A percentile compares a stretch with the other conserved stretches of the same genome.
These are phyloP conservation scores for Citrus sp. DNA, from an alignment of 345 rosid genomes.

Conservation along the genomic window DNA sequence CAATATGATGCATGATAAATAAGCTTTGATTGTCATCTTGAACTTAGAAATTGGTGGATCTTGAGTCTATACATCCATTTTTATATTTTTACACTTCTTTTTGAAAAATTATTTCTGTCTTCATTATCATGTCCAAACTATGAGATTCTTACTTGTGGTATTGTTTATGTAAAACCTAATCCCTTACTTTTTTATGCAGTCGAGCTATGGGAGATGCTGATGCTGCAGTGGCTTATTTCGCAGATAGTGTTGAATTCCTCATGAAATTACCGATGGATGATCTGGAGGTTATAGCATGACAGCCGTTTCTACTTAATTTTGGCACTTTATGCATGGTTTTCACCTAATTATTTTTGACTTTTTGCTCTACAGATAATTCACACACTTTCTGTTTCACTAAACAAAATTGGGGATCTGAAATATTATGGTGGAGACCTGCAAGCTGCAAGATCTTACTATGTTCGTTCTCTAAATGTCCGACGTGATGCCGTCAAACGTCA, in stretches of 20 bases:
- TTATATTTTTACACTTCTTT: neutral
- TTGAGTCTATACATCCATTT: neutral
- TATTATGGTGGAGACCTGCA: constrained; percentile 80
- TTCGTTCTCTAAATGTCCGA: constrained; percentile 69
- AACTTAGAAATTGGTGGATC: neutral
- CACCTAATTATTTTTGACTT: constrained; percentile 1
- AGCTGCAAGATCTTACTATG: constrained; percentile 79
- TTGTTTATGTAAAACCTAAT: constrained; percentile 1
- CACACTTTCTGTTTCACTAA: constrained; percentile 92
- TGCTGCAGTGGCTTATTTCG: constrained; percentile 71
- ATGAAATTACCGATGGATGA: constrained; percentile 67
- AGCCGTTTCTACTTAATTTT: neutral
- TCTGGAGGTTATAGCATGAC: constrained; percentile 57
- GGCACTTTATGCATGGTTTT: neutral
- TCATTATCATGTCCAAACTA: neutral
- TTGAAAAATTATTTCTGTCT: neutral
- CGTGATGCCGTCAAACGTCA: constrained; percentile 62
- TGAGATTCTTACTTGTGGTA: neutral
- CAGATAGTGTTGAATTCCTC: constrained; percentile 89
- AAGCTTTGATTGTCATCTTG: neutral
- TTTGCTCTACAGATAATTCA: constrained; percentile 59
- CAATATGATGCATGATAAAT: neutral
- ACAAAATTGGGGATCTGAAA: constrained; percentile 94
- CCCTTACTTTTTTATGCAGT: constrained; percentile 39
- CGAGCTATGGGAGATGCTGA: constrained; percentile 82